Base-by-base conservation (phyloP, 2,329 filamentous ascomycete species). In the Colletotrichum neosansevieriae region DNA sequence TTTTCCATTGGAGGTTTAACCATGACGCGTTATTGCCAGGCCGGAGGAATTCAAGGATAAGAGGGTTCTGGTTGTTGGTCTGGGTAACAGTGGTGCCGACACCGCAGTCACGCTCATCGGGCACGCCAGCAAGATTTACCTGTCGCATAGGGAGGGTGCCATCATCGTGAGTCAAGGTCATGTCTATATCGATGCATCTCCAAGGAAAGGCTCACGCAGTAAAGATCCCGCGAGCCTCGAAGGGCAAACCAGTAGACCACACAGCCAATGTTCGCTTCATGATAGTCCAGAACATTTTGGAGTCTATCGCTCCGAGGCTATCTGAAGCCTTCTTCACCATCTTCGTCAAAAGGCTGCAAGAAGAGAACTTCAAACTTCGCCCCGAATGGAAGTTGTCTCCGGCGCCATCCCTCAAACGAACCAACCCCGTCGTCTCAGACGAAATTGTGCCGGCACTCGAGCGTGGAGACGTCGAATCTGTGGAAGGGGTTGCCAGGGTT, bases 31-130 rank as follows among this genome's bases (percentile, higher is more conserved):
- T 19, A 4, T 1, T 9, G 6, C 11, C 49, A 75, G 76, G 2
- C 72, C 78, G 2, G 71, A 75, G 1, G 70, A 72, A 3, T 83
- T 82, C 72, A 73, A 76, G 12, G 78, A 74, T 4, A 81, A 83
- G 69, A 79, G 74, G 9, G 80, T 85, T 1, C 58, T 85, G 0
- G 74, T 85, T 0, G 74, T 84, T 4, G 83, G 83, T 5, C 71
- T 83, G 32, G 79, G 79, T 9, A 81, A 79, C 59, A 82, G 79
- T 1, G 75, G 76, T 0, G 76, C 75, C 13, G 79, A 82, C 60
- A 73, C 78, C 1, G 75, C 79, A 7, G 75, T 78, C 4, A 74
- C 75, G 6, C 75, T 84, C 6, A 72, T 76, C 0, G 75, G 74
- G 0, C 72, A 78, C 7, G 81, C 80, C 1, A 73, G 75, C 12